Evolutionary conservation across 495 filamentous ascomycete species (phyloP).

Genomic region (Aspergillus heteromorphus): DNA sequence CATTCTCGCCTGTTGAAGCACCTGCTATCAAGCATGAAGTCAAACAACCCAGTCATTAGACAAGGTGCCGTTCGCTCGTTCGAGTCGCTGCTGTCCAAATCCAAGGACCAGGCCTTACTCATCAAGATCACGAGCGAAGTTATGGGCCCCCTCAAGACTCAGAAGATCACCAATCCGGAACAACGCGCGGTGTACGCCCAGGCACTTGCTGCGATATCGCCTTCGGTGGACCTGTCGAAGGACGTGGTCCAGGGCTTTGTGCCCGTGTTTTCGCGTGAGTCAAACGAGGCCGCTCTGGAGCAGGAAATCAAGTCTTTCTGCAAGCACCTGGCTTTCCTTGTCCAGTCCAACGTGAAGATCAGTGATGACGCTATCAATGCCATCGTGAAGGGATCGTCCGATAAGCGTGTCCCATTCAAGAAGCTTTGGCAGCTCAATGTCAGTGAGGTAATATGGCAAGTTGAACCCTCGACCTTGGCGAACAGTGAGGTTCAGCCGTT

Average conservation of each 20-base stretch:
- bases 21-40: conserved; percentile 81
- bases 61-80: conserved; percentile 72
- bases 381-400: conserved; percentile 73
- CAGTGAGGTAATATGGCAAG: conserved; percentile 67
- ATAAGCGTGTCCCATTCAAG: conserved; percentile 76
- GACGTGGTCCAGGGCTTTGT: conserved; percentile 64
- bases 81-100: conserved; percentile 52
- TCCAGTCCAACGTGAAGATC: conserved; percentile 52
- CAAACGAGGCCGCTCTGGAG: conserved; percentile 73
- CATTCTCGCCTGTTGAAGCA: conserved; percentile 71
- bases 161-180: conserved; percentile 75
- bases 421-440: conserved; percentile 72
- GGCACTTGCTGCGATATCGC: conserved; percentile 61
- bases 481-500: conserved; percentile 39
- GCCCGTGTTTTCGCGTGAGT: conserved; percentile 65
- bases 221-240: conserved; percentile 50
- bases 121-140: conserved; percentile 70
- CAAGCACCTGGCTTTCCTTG: conserved; percentile 51
- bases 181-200: conserved; percentile 75
- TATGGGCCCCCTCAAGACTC: conserved; percentile 66
- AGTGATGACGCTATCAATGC: conserved; percentile 61
- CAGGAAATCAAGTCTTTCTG: conserved; percentile 68
- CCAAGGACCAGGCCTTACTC: conserved; percentile 49
- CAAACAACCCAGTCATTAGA: conserved; percentile 71
- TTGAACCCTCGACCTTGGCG: conserved; percentile 36